A percentile compares a stretch with the other conserved stretches of the same genome.
Evolutionary conservation across 805 yeast species (phyloP).

Genomic region (Priceomyces castillae): DNA sequence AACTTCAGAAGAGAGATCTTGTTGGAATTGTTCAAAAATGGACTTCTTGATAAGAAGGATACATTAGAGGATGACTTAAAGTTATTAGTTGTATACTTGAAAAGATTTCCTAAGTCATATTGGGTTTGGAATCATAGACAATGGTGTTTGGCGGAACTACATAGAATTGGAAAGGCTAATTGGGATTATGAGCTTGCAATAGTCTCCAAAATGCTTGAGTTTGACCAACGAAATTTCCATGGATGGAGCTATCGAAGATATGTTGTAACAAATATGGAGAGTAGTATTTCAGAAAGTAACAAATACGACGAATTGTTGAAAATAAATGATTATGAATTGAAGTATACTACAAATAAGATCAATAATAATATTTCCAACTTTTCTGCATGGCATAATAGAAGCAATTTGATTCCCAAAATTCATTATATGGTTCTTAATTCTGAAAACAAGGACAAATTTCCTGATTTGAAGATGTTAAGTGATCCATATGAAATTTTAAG

Average conservation of each 20-base stretch:
- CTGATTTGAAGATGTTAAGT: slow-evolving; percentile 23
- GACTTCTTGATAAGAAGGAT: slow-evolving; percentile 9
- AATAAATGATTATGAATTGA: slow-evolving; percentile 55
- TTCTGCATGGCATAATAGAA: slow-evolving; percentile 93
- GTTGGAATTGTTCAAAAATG: slow-evolving; percentile 21
- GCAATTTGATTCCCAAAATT: slow-evolving; percentile 60
- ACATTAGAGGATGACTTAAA: slow-evolving; percentile 55
- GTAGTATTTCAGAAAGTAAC: slow-evolving; percentile 6
- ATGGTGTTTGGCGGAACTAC: slow-evolving; percentile 62
- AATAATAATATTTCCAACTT: slow-evolving; percentile 85
- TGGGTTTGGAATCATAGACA: slow-evolving; percentile 95
- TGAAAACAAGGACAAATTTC: slow-evolving; percentile 7
- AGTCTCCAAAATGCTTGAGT: slow-evolving; percentile 62
- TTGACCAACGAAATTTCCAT: slow-evolving; percentile 85
- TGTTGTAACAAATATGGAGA: slow-evolving; percentile 47
- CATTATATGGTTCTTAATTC: slow-evolving; percentile 21
- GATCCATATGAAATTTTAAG: slow-evolving; percentile 37
- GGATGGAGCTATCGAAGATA: slow-evolving; percentile 94
- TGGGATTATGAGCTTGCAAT: slow-evolving; percentile 73
- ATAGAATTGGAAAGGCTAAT: slow-evolving; percentile 48
- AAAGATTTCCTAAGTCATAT: slow-evolving; percentile 79
- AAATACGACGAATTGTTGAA: slow-evolving; percentile 15
- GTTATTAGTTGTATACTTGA: slow-evolving; percentile 58
- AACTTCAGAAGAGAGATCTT: slow-evolving; percentile 80
- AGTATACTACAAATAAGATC: slow-evolving; percentile 75